Base-by-base conservation (phyloP, 208 protist species). In the Strigomonas culicis region DNA sequence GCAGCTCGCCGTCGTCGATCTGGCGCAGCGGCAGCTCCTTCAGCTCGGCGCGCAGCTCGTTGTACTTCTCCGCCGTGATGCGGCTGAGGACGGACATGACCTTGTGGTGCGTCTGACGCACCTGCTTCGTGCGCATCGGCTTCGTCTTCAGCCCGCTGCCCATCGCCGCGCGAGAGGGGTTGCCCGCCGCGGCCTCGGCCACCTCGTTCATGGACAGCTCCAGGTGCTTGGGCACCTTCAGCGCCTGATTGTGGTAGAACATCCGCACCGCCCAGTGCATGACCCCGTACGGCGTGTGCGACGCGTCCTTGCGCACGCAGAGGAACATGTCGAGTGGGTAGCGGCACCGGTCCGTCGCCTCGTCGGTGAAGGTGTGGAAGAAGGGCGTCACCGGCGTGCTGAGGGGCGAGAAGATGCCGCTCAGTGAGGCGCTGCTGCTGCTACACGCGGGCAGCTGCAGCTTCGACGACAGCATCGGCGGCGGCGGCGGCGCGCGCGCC, bases 11-110 rank as follows among this genome's bases (percentile, higher is more conserved):
- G 57, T 93, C 86, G 17, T 91, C 78, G 7, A 74, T 63, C 70
- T 92, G 85, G 25, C 84, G 83, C 59, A 95, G 72, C 17, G 89
- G 89, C 15, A 95, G 76, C 63, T 86, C 62, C 61, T 82, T 58
- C 60, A 95, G 69, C 70, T 95, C 89, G 49, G 84, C 61, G 19
- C 80, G 63, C 52, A 95, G 74, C 22, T 79, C 75, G 22, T 75
- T 63, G 63, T 90, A 95, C 78, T 95, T 95, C 68, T 83, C 74
- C 27, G 64, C 75, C 17, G 89, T 93, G 71, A 95, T 70, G 66
- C 89, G 85, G 58, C 84, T 92, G 30, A 95, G 80, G 41, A 95
- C 77, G 8, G 84, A 93, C 77, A 95, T 79, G 27, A 95, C 84
- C 65, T 95, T 95, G 74, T 92, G 84, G 63, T 85, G 84, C 3